Base-by-base conservation (phyloP, 306 rosid species). In the Clitoria ternatea region DNA sequence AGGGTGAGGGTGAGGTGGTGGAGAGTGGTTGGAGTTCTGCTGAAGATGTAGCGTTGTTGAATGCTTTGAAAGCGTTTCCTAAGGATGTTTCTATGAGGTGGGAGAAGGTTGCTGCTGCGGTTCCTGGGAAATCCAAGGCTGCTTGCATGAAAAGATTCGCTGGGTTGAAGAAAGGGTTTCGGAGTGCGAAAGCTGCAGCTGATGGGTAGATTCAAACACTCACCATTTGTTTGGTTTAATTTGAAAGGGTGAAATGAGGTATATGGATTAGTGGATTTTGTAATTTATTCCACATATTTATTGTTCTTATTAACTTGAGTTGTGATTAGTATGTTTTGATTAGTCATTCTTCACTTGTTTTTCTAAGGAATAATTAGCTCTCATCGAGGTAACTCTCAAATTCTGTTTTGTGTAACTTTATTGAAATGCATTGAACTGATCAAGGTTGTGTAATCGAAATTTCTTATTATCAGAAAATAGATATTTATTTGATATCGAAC, bases 91-190 rank as follows among this genome's bases (percentile, higher is more conserved):
- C 95, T 0, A 84, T 91, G 99, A 87, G 99, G 77, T 94, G 99
- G 99, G 99, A 94, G 86, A 94, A 90, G 82, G 83, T 94, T 72
- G 82, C 92, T 6, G 96, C 90, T 14, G 89, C 96, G n/a, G 89
- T 94, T 53, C 96, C 95, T 0, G 99, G 96, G 60, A 91, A 86
- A 73, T 78, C 99, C 0, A 94, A 94, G 80, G 89, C 91, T 0
- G 97, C 84, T 66, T 94, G 99, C 64, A 52, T 89, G 76, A 91
- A 85, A 75, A 87, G 99, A 81, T 81, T 91, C 48, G 53, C 87
- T 15, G 99, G 87, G 14, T 69, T 94, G 86, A 94, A 87, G 78
- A 94, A 73, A 78, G 96, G 76, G 12, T 94, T 94, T 79, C 84
- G 99, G 54, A 87, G 69, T 72, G 59, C 97, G 1, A 94, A 94